Base-by-base conservation (phyloP, 148 eudicot genomes). In the Bassia scoparia region DNA sequence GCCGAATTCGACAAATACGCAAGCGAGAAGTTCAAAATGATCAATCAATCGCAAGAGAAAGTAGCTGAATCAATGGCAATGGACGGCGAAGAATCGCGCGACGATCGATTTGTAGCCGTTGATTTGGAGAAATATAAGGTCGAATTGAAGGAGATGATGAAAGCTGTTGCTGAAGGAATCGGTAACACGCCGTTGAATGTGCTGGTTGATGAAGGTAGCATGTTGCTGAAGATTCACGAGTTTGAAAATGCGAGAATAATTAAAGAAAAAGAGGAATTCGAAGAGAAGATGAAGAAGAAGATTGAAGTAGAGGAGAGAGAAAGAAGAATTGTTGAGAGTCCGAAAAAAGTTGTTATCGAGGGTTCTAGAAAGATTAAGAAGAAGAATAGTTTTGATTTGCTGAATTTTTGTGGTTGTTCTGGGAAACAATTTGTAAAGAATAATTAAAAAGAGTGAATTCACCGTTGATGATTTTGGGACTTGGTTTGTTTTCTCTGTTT, bases 161-260 rank as follows among this genome's bases (percentile, higher is more conserved):
- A 63, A 5, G 89, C 89, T 3, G 77, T 87, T 46, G 91, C 91
- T 24, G 68, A 81, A 4, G 88, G 89, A 35, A 79, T 89, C 7
- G 95, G 91, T 18, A 67, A 69, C 61, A 83, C 85, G 17, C 95
- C 88, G 3, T 78, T 89, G 46, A 76, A 61, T 2, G 78, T 89
- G 1, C 52, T 82, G 62, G 76, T 86, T 44, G 89, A 84, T 15
- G 87, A 71, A 24, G 89, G 84, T 21, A 83, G 95, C 64, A 66
- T 89, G n/a, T 61, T 86, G 21, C 24, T 69, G 83, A 87, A 77
- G 58, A 88, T 75, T 21, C 82, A 79, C 23, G 81, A 82, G 12
- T 49, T 77, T 24, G 85, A 80, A 5, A 16, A 76, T 77, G 70
- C 48, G 21, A 54, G 82, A 17, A 70, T 70, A 38, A 46, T 31